Evolutionary conservation across 768 basidiomycete species (phyloP).

Genomic region (Agaricus bisporus): DNA sequence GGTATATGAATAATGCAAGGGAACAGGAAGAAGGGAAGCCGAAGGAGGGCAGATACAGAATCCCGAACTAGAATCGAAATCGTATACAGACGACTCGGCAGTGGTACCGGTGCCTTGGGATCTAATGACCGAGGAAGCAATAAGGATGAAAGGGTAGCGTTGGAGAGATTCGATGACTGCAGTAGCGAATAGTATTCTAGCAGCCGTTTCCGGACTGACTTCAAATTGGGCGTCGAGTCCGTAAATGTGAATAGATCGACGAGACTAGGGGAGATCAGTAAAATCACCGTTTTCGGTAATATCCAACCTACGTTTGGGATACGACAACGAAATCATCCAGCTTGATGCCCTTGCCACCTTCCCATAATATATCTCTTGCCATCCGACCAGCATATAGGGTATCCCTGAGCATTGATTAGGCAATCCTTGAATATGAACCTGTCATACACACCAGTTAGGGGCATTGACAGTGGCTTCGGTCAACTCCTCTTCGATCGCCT

Average conservation of each 20-base stretch:
- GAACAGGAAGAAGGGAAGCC: constrained; percentile 84
- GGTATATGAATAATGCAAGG: constrained; percentile 83
- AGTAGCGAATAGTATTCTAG: constrained; percentile 87
- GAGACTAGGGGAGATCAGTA: constrained; percentile 44
- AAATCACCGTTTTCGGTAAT: constrained; percentile 7
- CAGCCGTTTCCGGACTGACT: constrained; percentile 58
- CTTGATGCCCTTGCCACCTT: constrained; percentile 66
- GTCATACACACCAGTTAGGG: constrained; percentile 74
- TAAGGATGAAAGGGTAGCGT: constrained; percentile 77
- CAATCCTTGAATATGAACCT: background rate
- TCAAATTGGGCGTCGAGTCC: constrained; percentile 54
- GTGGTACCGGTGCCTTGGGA: constrained; percentile 62
- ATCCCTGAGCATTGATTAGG: constrained; percentile 50
- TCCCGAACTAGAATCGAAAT: constrained; percentile 75
- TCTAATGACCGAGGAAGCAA: constrained; percentile 83
- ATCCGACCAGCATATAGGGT: constrained; percentile 86
- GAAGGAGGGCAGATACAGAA: constrained; percentile 60
- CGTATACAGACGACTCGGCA: constrained; percentile 82
- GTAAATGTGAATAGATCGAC: constrained; percentile 82
- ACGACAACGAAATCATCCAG: constrained; percentile 79
- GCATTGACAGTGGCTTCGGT: constrained; percentile 82
- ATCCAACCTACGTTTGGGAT: constrained; percentile 77
- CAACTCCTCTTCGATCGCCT: constrained; percentile 63
- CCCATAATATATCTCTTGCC: constrained; percentile 93
- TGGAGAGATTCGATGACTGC: constrained; percentile 74